Evolutionary conservation across 139 green algal species (phyloP).

Genomic region (Micractinium conductrix): DNA sequence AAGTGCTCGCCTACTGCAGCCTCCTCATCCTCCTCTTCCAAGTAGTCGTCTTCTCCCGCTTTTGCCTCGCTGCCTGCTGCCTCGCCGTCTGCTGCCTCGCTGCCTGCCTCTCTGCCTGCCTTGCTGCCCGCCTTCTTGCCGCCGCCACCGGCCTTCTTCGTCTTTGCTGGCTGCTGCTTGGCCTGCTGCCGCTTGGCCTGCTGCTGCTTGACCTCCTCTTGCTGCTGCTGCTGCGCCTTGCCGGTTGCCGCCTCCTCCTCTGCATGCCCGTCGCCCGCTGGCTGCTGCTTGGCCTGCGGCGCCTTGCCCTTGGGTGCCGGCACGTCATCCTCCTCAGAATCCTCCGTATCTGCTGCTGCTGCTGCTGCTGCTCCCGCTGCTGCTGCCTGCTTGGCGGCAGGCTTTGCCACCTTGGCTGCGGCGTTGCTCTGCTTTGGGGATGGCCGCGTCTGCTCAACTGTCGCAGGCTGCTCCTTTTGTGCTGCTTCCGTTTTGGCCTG

Average conservation of each 20-base stretch:
- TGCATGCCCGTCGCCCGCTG: not conserved
- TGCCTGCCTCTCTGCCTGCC: not conserved
- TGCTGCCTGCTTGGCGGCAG: not conserved
- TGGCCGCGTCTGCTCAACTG: not conserved
- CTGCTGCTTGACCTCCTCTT: not conserved
- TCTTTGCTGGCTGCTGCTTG: not conserved
- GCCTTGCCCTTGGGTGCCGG: too few relatives aligned
- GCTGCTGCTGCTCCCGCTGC: not conserved
- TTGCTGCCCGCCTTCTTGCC: not conserved
- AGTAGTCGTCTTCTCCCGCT: not conserved
- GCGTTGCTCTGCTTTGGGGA: too few relatives aligned
- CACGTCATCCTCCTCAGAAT: too few relatives aligned
- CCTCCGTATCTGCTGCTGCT: not conserved
- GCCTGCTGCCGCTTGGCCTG: not conserved
- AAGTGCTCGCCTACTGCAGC: not conserved
- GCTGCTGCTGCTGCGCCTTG: not conserved
- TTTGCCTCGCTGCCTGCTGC: not conserved
- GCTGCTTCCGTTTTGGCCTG: not conserved
- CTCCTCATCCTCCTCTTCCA: not conserved
- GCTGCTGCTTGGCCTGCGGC: too few relatives aligned
- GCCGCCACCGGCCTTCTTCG: not conserved
- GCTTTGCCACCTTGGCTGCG: not conserved
- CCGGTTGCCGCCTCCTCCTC: not conserved
- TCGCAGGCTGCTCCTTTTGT: not conserved
- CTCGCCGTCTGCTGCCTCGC: not conserved